A percentile compares a stretch with the other conserved stretches of the same genome.
Evolutionary conservation across 257 asterid genomes (phyloP).

Genomic region (Linderniella brevidens): DNA sequence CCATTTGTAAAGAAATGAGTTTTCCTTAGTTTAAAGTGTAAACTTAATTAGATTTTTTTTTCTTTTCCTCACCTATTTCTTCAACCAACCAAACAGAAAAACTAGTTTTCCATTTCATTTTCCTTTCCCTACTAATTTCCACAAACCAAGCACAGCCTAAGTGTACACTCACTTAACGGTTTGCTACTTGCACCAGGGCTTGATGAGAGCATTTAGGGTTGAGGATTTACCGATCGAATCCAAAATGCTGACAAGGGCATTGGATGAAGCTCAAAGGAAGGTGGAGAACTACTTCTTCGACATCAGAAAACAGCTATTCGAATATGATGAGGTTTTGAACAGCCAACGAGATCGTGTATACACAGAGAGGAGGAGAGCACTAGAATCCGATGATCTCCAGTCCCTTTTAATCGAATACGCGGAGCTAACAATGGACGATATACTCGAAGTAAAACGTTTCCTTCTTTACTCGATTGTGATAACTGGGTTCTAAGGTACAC

Average conservation of each 20-base stretch:
- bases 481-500: not conserved
- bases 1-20: no score
- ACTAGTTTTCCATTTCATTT: no score
- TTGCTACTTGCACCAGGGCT: constrained; percentile 30
- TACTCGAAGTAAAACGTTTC: constrained; percentile 47
- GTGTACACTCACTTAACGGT: no score
- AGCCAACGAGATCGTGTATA: constrained; percentile 98
- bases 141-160: no score
- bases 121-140: no score
- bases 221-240: constrained; percentile 98
- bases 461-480: constrained; percentile 8
- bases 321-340: constrained; percentile 91
- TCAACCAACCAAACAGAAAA: no score
- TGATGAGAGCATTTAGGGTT: constrained; percentile 98
- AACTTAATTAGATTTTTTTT: no score
- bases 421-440: constrained; percentile 95
- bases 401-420: constrained; percentile 88
- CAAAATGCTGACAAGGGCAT: constrained; percentile 92
- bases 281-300: constrained; percentile 97
- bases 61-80: no score
- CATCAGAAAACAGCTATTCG: constrained; percentile 86
- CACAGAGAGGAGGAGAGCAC: constrained; percentile 89
- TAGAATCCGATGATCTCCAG: constrained; percentile 78
- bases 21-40: no score
- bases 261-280: constrained; percentile 97